Conservation (phyloP, 495 filamentous ascomycete species). For the Jackrogersella multiformis region DNA sequence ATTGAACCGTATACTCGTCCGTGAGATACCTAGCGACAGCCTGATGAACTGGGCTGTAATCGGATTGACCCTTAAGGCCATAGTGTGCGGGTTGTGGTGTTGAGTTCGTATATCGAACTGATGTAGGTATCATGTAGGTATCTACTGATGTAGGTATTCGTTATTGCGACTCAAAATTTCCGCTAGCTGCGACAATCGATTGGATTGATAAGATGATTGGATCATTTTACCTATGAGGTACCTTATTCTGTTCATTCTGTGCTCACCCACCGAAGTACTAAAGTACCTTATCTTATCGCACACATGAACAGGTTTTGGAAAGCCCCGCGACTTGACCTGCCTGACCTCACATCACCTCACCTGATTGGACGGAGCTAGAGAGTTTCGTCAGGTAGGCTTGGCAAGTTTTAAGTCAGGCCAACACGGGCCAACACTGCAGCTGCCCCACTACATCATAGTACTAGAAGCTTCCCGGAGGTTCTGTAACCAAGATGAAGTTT, state of each 20-base stretch:
- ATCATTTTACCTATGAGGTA: too few species aligned
- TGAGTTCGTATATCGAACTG: slow-evolving; percentile 9
- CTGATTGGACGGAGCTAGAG: slow-evolving; percentile 5
- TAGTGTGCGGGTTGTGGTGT: slow-evolving; percentile 22
- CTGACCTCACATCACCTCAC: background rate
- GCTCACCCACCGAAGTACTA: background rate
- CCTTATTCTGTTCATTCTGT: too few species aligned
- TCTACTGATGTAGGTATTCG: too few species aligned
- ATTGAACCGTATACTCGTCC: slow-evolving; percentile 36
- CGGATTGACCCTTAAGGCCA: slow-evolving; percentile 40
- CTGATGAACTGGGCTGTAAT: slow-evolving; percentile 39
- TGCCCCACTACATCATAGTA: slow-evolving; percentile 25
- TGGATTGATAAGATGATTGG: too few species aligned
- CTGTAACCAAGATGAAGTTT: slow-evolving; percentile 21
- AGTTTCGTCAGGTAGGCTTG: slow-evolving; percentile 22
- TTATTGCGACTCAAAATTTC: too few species aligned
- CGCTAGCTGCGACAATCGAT: too few species aligned
- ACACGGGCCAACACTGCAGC: background rate
- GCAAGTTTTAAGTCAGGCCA: slow-evolving; percentile 10
- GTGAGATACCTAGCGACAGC: slow-evolving; percentile 37
- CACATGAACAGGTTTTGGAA: too few species aligned
- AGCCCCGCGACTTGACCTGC: background rate
- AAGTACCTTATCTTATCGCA: slow-evolving; percentile 9
- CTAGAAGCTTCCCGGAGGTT: slow-evolving; percentile 34
- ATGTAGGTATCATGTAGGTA: slow-evolving; percentile 15